Conservation (phyloP, 2,329 filamentous ascomycete genomes). For the Aspergillus niger region DNA sequence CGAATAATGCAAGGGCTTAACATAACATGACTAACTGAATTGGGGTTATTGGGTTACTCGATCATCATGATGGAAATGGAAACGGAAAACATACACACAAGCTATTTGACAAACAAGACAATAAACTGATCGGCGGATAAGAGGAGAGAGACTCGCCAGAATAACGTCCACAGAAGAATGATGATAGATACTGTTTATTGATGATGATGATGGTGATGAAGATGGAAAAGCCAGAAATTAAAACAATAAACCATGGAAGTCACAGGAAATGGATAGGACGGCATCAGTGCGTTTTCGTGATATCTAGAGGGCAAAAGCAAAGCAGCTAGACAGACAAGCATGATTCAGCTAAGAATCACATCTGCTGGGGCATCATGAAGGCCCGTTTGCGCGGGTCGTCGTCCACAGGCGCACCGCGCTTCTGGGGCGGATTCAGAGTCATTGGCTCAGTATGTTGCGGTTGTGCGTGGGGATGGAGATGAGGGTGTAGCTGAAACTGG, state of each 20-base stretch:
- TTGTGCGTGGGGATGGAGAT: constrained; percentile 18
- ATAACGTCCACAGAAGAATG: background rate
- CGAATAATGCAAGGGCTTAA: background rate
- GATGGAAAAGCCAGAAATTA: background rate
- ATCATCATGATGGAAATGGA: background rate
- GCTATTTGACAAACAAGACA: background rate
- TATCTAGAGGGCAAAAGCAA: background rate
- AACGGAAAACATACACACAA: background rate
- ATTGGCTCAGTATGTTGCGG: constrained; percentile 18
- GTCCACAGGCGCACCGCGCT: constrained; percentile 18
- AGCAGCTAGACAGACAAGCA: background rate
- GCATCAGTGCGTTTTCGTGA: background rate
- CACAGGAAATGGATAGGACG: background rate
- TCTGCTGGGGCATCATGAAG: constrained; percentile 24
- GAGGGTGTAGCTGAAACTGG: constrained; percentile 6
- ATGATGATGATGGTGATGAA: too few species aligned
- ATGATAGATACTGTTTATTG: too few species aligned
- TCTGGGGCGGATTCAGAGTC: constrained; percentile 23
- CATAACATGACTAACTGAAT: too few species aligned
- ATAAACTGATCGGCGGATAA: background rate
- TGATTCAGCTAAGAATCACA: background rate
- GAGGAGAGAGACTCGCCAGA: background rate
- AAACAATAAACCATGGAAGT: background rate
- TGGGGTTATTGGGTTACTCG: too few species aligned
- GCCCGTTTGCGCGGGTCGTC: constrained; percentile 27